A percentile compares a stretch with the other conserved stretches of the same genome.
Evolutionary conservation across 2,329 filamentous ascomycete species (phyloP).

Genomic region (Onygenales sp.): DNA sequence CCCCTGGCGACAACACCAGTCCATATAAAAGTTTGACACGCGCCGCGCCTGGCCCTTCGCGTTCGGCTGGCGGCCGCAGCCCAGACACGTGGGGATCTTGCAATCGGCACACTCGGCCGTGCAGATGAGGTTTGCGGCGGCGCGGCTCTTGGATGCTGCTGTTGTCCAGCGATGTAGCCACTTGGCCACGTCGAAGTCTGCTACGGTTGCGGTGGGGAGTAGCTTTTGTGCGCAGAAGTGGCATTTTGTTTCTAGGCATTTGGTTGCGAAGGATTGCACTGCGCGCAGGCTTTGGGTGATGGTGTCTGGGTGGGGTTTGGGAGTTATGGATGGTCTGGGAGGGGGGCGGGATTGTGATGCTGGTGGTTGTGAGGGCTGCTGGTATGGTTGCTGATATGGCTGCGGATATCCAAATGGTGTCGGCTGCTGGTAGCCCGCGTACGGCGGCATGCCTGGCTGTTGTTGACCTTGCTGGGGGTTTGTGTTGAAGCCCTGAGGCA

Average conservation of each 20-base stretch:
- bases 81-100: constrained; percentile 8
- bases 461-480: too few species aligned
- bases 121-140: constrained; percentile 3
- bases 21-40: constrained; percentile 5
- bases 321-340: background rate
- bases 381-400: background rate
- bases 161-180: constrained; percentile 8
- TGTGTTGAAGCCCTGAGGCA: too few species aligned
- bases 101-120: constrained; percentile 7
- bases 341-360: background rate
- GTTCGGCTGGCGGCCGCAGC: constrained; percentile 6
- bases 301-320: background rate
- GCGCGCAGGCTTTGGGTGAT: constrained; percentile 7
- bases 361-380: background rate
- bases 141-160: background rate
- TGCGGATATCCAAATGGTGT: background rate
- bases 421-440: background rate
- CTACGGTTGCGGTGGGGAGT: constrained; percentile 1
- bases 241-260: constrained; percentile 7
- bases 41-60: background rate
- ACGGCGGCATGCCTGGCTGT: background rate
- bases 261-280: constrained; percentile 5
- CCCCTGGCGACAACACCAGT: constrained; percentile 27
- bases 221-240: constrained; percentile 3
- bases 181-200: constrained; percentile 2